A percentile compares a stretch with the other conserved stretches of the same genome.
phyloP scores from a whole-genome alignment of 1,284 basidiomycete species.

The Cerioporus squamosus region DNA sequence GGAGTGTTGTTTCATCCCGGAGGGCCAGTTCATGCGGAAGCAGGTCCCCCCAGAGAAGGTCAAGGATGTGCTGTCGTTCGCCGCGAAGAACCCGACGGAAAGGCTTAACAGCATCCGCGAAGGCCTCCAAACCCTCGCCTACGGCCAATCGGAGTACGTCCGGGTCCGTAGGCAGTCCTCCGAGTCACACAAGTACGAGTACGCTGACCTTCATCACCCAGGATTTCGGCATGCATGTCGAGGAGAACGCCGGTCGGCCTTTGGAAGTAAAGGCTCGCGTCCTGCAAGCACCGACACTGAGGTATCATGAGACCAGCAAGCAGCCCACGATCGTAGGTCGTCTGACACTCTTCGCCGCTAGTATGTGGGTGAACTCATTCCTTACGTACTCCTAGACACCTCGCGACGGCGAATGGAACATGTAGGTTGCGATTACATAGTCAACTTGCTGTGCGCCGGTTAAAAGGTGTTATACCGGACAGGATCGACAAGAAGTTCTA shows the following conservation, averaged over 20 bases:
- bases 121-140: slow-evolving; percentile 64
- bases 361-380: not conserved
- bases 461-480: not conserved
- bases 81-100: slow-evolving; percentile 67
- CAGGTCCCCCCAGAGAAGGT: slow-evolving; percentile 72
- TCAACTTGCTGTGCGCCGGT: slow-evolving; percentile 9
- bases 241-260: slow-evolving; percentile 42
- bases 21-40: slow-evolving; percentile 77
- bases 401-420: slow-evolving; percentile 72
- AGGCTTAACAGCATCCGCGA: slow-evolving; percentile 60
- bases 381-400: slow-evolving; percentile 54
- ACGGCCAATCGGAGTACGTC: slow-evolving; percentile 76
- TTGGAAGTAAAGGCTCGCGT: slow-evolving; percentile 63
- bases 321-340: slow-evolving; percentile 53
- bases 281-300: slow-evolving; percentile 60
- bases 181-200: not conserved
- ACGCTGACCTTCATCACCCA: not conserved
- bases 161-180: slow-evolving; percentile 29
- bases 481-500: slow-evolving; percentile 73
- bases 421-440: slow-evolving; percentile 41
- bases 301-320: slow-evolving; percentile 57
- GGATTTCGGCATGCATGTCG: slow-evolving; percentile 66
- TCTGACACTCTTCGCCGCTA: too few relatives aligned
- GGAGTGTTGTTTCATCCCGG: slow-evolving; percentile 65
- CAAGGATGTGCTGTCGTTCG: slow-evolving; percentile 68